Base-by-base conservation (phyloP, 1,284 basidiomycete species). In the Rhodotorula sp. region DNA sequence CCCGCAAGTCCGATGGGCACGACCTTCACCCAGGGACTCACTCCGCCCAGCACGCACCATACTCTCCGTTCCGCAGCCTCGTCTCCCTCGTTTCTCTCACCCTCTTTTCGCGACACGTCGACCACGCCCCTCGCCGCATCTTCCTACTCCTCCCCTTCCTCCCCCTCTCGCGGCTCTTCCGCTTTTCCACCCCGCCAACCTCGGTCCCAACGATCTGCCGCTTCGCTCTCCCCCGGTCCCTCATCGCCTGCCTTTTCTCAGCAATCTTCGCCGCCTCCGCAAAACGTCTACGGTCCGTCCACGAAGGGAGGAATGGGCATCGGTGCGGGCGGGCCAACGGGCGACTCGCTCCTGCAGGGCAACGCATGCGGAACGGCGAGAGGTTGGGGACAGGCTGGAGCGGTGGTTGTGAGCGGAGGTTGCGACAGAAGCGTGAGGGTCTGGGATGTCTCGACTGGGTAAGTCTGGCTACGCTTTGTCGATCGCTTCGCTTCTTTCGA, bases 381-480 rank as follows among this genome's bases (percentile, higher is more conserved):
- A 34, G 88, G 88, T 2, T 89, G 86, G 85, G 88, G 88, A 2
- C 85, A 87, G 73, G 80, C 82, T 26, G 84, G 84, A 51, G 84
- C 91, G 8, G 82, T 95, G 2, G 87, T 95, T 11, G 88, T 97
- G n/a, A 92, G 88, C 68, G 94, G 91, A 2, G 94, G 92, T 10
- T 96, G 94, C 77, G 94, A 98, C 79, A 89, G 94, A 76, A 86
- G 87, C 61, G 83, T 98, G 24, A 85, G 89, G 47, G 92, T 98
- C 0, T 99, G 95, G 95, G 92, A 98, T 78, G 85, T 91, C 40
- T 84, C 85, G 59, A 88, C 89, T 10, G 93, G 91, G 88, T 92
- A 78, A 72, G 85, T 82, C 13, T 54, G 52, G 15, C 20, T 13
- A 37, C 40, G 28, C 28, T 48, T 15, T 5, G 22, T 34, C 28